Evolutionary conservation across 2,329 filamentous ascomycete genomes (phyloP).

Genomic region (Neurospora sp.): DNA sequence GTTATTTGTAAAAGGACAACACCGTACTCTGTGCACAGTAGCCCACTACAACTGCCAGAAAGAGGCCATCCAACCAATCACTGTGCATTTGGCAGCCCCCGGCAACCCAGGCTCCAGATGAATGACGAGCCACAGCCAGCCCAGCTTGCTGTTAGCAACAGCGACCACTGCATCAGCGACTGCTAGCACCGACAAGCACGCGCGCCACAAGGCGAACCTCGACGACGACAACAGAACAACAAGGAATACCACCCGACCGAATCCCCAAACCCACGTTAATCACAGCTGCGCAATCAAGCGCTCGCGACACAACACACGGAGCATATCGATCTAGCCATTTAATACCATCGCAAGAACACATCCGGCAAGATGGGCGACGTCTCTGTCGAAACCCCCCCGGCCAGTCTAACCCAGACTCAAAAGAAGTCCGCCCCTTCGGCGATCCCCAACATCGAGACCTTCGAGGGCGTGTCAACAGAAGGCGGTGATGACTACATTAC

Average conservation of each 20-base stretch:
- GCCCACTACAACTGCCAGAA: neutral
- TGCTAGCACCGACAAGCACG: constrained; percentile 11
- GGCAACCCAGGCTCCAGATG: constrained; percentile 13
- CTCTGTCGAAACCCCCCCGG: constrained; percentile 73
- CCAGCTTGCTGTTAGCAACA: neutral
- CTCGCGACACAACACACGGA: neutral
- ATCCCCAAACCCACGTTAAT: constrained; percentile 2
- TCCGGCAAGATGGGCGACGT: constrained; percentile 68
- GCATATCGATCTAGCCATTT: neutral
- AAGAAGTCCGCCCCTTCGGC: constrained; percentile 71
- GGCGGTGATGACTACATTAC: constrained; percentile 88
- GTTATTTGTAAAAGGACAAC: neutral
- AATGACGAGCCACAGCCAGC: constrained; percentile 16
- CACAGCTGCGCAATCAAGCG: neutral
- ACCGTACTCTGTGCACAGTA: neutral
- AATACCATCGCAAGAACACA: neutral
- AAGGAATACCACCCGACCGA: constrained; percentile 6
- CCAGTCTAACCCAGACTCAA: constrained; percentile 63
- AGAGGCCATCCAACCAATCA: neutral
- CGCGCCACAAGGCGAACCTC: constrained; percentile 15
- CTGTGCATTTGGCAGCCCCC: neutral
- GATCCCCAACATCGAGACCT: constrained; percentile 82
- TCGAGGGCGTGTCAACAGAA: constrained; percentile 75
- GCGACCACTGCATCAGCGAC: neutral
- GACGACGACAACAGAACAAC: constrained; percentile 13